A percentile compares a stretch with the other conserved stretches of the same genome.
phyloP scores from a whole-genome alignment of 129 eudicot species.

The Chrysanthemum seticuspe region DNA sequence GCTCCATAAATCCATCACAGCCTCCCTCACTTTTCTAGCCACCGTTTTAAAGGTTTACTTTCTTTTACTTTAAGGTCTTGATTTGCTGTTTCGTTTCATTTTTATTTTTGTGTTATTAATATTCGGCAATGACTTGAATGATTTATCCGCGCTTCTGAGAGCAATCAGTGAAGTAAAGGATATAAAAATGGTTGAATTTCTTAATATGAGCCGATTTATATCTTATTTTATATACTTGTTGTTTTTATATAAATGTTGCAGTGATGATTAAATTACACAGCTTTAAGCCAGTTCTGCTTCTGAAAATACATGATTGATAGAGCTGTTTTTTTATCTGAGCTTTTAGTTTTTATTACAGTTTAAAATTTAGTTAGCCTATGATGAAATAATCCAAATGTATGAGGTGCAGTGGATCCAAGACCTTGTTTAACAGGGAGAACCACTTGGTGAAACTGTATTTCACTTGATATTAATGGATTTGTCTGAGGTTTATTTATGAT shows the following conservation, averaged over 20 bases:
- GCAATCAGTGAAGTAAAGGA: no score
- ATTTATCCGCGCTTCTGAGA: neutral
- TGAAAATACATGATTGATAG: slow-evolving; percentile 74
- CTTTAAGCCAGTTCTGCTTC: slow-evolving; percentile 99
- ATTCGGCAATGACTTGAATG: neutral
- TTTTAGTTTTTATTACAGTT: neutral
- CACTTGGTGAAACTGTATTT: slow-evolving; percentile 1
- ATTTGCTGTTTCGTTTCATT: neutral
- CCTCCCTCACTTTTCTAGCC: neutral
- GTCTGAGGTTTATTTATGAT: no score
- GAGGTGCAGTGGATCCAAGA: slow-evolving; percentile 15
- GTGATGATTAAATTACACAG: slow-evolving; percentile 33
- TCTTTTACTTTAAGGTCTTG: neutral
- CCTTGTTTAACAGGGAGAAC: slow-evolving; percentile 27
- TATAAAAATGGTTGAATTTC: no score
- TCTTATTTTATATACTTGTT: neutral
- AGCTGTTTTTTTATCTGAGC: slow-evolving; percentile 45
- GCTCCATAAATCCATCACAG: neutral
- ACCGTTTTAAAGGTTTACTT: no score
- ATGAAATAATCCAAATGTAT: neutral
- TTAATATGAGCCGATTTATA: no score
- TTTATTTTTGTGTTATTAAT: neutral
- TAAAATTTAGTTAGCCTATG: no score
- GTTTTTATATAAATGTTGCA: neutral
- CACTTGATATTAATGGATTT: no score